Base-by-base conservation (phyloP, 805 yeast genomes). In the Candida andamanensis region DNA sequence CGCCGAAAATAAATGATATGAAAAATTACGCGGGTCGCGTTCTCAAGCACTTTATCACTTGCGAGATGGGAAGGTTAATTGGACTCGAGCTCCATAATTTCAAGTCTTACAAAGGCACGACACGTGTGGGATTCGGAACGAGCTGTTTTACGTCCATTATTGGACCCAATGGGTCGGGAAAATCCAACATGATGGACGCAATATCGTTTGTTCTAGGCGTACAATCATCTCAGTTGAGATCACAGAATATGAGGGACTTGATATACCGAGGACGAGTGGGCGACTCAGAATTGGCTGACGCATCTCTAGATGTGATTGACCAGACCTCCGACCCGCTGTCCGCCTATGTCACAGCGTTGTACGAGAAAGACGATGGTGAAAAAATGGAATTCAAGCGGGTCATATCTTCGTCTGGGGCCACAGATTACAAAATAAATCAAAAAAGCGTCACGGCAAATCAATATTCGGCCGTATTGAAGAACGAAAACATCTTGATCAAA, bases 111-210 rank as follows among this genome's bases (percentile, higher is more conserved):
- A 68, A 74, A 33, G 97, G 95, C 1, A 69, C 73, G 0, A 71
- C 85, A 12, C 68, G 69, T 4, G 74, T 90, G 15, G 95, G 92
- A 2, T 83, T 92, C 56, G 96, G 96, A 0, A 69, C 79, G 9
- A 74, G 89, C 0, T 68, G 72, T 39, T 92, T 92, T 63, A 85
- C 95, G 1, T 80, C 95, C 27, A 85, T 92, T 40, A 84, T 92
- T 36, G 98, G 98, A 1, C 97, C 97, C n/a, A 92, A 92, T 67
- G 98, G 98, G 20, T 83, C 97, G 1, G 98, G 98, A 6, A 92
- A 92, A 60, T 84, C 95, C 25, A 92, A 92, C 52, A 83, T 92
- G 78, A 89, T 92, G 83, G 98, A 92, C 54, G 97, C 98, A 21
- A 82, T 92, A 28, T 81, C 96, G 14, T 92, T 92, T 56, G 97